phyloP scores from a whole-genome alignment of 2,329 filamentous ascomycete species.

The Colletotrichum sp. region DNA sequence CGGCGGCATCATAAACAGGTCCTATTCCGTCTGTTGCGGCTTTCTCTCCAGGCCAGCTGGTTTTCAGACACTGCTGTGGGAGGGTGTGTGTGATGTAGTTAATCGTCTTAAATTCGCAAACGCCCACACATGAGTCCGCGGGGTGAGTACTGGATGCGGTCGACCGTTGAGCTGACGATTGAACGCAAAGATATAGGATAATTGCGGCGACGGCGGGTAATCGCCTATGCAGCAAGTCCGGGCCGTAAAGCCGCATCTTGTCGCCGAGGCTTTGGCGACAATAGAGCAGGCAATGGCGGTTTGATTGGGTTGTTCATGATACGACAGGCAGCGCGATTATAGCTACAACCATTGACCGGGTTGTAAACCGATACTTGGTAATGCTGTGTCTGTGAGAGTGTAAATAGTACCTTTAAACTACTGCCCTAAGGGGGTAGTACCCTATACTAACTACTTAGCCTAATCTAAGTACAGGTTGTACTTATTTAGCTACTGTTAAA shows the following conservation, averaged over 20 bases:
- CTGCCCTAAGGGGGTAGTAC: no score
- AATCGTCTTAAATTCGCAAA: slow-evolving; percentile 67
- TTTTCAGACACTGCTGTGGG: slow-evolving; percentile 76
- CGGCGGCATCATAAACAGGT: slow-evolving; percentile 8
- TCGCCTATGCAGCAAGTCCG: not conserved
- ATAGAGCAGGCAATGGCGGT: not conserved
- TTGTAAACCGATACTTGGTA: no score
- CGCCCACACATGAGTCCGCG: not conserved
- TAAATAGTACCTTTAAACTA: no score
- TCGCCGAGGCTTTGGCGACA: not conserved
- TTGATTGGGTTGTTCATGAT: not conserved
- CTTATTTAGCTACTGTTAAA: no score
- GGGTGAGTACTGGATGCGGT: not conserved
- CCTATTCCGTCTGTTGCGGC: not conserved
- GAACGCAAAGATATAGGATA: not conserved
- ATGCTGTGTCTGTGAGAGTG: no score
- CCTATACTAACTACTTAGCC: no score
- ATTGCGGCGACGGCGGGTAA: not conserved
- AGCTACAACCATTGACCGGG: no score
- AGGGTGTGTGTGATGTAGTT: slow-evolving; percentile 84
- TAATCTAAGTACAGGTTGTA: no score
- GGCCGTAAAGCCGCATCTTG: not conserved
- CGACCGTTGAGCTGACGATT: not conserved
- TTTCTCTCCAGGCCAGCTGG: slow-evolving; percentile 52
- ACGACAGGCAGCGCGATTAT: not conserved